These are phyloP conservation scores for Aotearoamyces nothofagi DNA, from an alignment of 2,329 filamentous ascomycete species.

Conservation along the genomic window DNA sequence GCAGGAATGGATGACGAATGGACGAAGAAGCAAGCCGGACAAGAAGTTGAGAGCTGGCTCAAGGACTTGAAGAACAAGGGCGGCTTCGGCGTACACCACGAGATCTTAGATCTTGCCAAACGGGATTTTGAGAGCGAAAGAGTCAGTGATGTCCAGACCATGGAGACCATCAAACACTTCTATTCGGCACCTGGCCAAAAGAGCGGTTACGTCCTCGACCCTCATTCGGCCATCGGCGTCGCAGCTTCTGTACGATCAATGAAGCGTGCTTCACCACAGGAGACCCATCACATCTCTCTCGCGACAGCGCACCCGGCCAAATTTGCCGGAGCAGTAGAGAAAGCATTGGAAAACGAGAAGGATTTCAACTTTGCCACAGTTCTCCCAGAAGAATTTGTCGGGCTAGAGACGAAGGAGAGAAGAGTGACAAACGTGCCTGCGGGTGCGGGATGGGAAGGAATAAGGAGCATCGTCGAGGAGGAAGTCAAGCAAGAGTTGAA, in stretches of 20 bases:
- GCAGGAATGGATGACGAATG: conserved; percentile 48
- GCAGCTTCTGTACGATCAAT: conserved; percentile 60
- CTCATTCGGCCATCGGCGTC: conserved; percentile 81
- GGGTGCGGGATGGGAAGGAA: conserved; percentile 57
- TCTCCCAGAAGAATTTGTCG: conserved; percentile 67
- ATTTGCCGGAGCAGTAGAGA: conserved; percentile 72
- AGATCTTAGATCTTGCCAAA: conserved; percentile 57
- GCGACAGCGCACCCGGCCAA: conserved; percentile 95
- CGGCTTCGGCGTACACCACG: conserved; percentile 65
- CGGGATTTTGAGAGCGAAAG: conserved; percentile 70
- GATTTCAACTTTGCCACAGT: conserved; percentile 67
- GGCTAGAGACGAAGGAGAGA: conserved; percentile 60
- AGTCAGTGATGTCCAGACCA: conserved; percentile 49
- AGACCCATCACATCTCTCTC: conserved; percentile 57
- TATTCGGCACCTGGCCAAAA: conserved; percentile 27
- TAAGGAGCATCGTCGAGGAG: conserved; percentile 59
- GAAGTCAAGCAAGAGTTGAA: conserved; percentile 61
- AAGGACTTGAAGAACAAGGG: conserved; percentile 65
- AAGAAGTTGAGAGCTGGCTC: conserved; percentile 68
- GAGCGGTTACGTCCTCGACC: conserved; percentile 70
- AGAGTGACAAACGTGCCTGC: conserved; percentile 55
- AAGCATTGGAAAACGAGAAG: conserved; percentile 56
- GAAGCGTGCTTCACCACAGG: conserved; percentile 29
- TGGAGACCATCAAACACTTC: conserved; percentile 45
- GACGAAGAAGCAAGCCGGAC: conserved; percentile 55